Conservation (phyloP, 192 early-diverging fungal species). For the Mortierella alpina region DNA sequence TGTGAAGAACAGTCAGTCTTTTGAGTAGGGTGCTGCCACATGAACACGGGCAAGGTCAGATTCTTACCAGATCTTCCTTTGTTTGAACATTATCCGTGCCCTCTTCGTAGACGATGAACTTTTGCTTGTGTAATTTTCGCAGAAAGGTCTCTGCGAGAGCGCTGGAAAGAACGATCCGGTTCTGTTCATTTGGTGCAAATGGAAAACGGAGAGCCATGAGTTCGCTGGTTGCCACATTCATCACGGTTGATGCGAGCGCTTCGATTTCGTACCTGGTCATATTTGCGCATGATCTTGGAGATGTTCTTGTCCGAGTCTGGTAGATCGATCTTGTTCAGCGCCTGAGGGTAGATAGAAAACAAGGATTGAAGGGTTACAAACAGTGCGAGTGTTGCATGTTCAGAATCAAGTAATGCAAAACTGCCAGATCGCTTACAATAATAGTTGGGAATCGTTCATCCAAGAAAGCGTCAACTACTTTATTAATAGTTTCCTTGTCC, state of each 20-base stretch:
- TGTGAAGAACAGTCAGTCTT: not conserved
- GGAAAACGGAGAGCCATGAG: not conserved
- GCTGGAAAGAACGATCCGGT: constrained; percentile 70
- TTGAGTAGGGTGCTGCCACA: not conserved
- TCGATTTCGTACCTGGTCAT: constrained; percentile 62
- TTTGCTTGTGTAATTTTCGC: constrained; percentile 69
- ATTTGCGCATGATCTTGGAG: constrained; percentile 78
- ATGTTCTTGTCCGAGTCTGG: constrained; percentile 88
- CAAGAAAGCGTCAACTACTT: constrained; percentile 75
- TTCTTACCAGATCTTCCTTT: constrained; percentile 55
- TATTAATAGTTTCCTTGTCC: constrained; percentile 67
- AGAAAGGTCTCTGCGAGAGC: constrained; percentile 74
- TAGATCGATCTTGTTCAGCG: constrained; percentile 89
- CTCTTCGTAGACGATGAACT: constrained; percentile 63
- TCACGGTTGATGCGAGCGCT: not conserved
- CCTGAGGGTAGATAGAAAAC: constrained; percentile 25
- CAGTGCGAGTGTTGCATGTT: not conserved
- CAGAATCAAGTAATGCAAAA: too few species aligned
- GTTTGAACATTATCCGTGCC: constrained; percentile 68
- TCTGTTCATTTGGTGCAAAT: constrained; percentile 10
- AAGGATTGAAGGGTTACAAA: not conserved
- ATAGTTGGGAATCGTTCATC: constrained; percentile 85
- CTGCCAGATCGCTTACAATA: constrained; percentile 55
- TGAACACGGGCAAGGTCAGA: not conserved
- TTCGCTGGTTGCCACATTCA: too few species aligned